Conservation (phyloP, 2,329 filamentous ascomycete species). For the Cercospora sp. region DNA sequence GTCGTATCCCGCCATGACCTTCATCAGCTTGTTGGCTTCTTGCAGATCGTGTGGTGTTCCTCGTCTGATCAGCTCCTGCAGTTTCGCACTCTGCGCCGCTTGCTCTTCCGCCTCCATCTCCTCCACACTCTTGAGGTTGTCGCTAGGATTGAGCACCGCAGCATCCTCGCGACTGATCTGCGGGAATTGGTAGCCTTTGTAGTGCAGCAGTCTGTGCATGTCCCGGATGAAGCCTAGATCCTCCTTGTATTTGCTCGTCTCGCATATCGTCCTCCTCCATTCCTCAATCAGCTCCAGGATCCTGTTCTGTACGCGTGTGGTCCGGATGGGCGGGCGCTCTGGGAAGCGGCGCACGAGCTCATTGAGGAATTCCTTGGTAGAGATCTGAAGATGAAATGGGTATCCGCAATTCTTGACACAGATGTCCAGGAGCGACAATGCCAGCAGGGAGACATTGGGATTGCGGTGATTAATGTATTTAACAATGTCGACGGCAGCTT, state of each 20-base stretch:
- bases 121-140: conserved; percentile 92
- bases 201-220: conserved; percentile 93
- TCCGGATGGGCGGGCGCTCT: conserved; percentile 82
- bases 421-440: conserved; percentile 88
- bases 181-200: conserved; percentile 96
- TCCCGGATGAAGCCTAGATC: conserved; percentile 94
- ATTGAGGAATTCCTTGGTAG: conserved; percentile 98
- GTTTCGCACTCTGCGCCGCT: conserved; percentile 93
- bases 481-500: conserved; percentile 90
- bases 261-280: conserved; percentile 97
- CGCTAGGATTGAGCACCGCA: conserved; percentile 92
- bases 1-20: conserved; percentile 97
- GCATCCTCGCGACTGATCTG: conserved; percentile 91
- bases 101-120: conserved; percentile 98
- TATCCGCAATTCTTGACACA: conserved; percentile 99
- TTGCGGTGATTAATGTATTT: conserved; percentile 96
- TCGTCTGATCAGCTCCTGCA: conserved; percentile 91
- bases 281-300: conserved; percentile 97
- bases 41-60: conserved; percentile 91
- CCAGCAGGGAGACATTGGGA: conserved; percentile 87
- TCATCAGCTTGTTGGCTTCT: conserved; percentile 97
- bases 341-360: conserved; percentile 95
- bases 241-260: conserved; percentile 96
- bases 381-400: conserved; percentile 96
- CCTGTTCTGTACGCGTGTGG: conserved; percentile 83